phyloP scores from a whole-genome alignment of 2,329 filamentous ascomycete species.

The Pseudogymnoascus verrucosus region DNA sequence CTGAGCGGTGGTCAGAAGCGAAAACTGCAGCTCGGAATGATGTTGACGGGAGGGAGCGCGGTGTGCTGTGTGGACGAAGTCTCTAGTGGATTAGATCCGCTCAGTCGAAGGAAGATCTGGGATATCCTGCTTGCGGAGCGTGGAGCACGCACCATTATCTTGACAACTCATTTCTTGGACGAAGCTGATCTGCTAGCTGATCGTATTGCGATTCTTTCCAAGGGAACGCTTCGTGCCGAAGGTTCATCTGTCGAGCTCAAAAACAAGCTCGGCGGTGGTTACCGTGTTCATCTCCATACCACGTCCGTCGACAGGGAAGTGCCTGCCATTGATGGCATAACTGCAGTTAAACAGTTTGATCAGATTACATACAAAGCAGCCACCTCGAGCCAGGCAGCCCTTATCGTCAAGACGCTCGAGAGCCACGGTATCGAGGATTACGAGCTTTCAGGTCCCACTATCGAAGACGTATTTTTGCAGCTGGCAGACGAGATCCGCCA shows the following conservation, averaged over 20 bases:
- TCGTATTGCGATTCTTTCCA: conserved; percentile 80
- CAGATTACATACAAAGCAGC: conserved; percentile 65
- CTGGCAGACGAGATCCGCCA: conserved; percentile 70
- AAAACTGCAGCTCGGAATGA: conserved; percentile 88
- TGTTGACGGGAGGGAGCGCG: conserved; percentile 82
- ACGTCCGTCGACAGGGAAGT: conserved; percentile 38
- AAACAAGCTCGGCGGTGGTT: conserved; percentile 71
- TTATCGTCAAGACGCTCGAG: conserved; percentile 64
- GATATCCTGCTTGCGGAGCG: conserved; percentile 83
- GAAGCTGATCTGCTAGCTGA: conserved; percentile 87
- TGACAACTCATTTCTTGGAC: conserved; percentile 91
- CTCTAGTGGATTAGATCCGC: conserved; percentile 76
- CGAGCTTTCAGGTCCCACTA: conserved; percentile 78
- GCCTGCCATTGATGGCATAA: conserved; percentile 45
- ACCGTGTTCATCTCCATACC: conserved; percentile 68
- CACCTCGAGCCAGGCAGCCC: conserved; percentile 61
- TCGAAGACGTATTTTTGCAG: conserved; percentile 86
- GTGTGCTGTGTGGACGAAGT: conserved; percentile 92
- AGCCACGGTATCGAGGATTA: conserved; percentile 63
- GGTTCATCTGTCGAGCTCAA: conserved; percentile 85
- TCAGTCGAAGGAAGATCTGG: conserved; percentile 86
- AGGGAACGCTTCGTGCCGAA: conserved; percentile 70
- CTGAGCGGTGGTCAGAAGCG: conserved; percentile 87
- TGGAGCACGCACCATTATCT: conserved; percentile 70
- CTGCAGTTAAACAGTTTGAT: conserved; percentile 56